Percentiles rank a stretch among this genome's conserved stretches.
Evolutionary conservation across 345 rosid genomes (phyloP).

Genomic region (Iberis pinnata): DNA sequence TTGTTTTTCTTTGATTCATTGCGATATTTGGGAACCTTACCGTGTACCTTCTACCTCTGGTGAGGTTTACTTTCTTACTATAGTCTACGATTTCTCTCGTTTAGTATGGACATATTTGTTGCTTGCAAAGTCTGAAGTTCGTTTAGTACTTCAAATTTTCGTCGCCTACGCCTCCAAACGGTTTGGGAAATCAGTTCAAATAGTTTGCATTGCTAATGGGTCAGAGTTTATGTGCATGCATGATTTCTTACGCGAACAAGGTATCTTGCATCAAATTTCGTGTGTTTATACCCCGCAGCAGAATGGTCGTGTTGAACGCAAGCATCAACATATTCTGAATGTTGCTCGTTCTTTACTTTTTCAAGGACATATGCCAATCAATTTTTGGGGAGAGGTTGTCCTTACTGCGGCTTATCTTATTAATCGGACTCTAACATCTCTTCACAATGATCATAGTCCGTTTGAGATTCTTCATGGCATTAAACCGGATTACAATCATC

Average conservation of each 20-base stretch:
- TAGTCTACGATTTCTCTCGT: neutral
- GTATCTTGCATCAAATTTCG: neutral
- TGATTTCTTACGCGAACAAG: neutral
- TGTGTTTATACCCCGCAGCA: neutral
- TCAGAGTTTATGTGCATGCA: neutral
- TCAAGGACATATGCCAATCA: no score
- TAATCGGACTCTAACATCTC: neutral
- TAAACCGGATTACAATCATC: neutral
- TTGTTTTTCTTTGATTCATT: neutral
- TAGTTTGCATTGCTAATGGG: neutral
- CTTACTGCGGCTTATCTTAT: neutral
- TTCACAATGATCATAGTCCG: neutral
- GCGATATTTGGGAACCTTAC: neutral
- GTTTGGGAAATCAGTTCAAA: rapidly evolving
- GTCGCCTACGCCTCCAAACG: no score
- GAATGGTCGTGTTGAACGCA: no score
- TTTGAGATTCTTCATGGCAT: neutral
- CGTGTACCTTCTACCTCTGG: neutral
- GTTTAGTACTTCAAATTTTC: neutral
- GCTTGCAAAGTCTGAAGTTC: neutral
- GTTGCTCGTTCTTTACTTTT: no score
- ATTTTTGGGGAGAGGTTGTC: neutral
- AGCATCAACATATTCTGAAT: no score
- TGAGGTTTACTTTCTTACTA: neutral
- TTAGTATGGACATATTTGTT: neutral